Conservation (phyloP, 2,329 filamentous ascomycete genomes). For the Mycosphaerella arachidis region DNA sequence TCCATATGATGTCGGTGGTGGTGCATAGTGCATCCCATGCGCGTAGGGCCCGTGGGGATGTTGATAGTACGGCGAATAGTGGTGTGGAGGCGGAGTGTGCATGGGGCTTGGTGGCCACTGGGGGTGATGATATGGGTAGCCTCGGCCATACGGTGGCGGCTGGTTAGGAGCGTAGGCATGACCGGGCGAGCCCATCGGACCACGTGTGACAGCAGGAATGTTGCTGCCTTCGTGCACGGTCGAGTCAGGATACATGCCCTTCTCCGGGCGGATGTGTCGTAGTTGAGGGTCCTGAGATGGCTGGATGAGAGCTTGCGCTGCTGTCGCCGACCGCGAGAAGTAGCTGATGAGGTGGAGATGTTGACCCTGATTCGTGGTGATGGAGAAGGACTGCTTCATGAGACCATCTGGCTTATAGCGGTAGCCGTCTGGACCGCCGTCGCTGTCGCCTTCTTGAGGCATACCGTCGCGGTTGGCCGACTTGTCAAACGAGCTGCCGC, state of each 20-base stretch:
- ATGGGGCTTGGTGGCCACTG: conserved; percentile 42
- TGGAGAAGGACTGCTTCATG: conserved; percentile 99
- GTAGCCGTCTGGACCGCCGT: conserved; percentile 78
- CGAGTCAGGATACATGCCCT: conserved; percentile 96
- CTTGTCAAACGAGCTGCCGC: conserved; percentile 61
- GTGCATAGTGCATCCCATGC: conserved; percentile 34
- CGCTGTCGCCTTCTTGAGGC: conserved; percentile 74
- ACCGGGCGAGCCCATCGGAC: conserved; percentile 59
- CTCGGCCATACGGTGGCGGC: conserved; percentile 35
- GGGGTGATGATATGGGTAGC: conserved; percentile 31
- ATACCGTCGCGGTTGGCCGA: conserved; percentile 66
- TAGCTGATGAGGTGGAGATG: conserved; percentile 98
- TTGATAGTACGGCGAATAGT: conserved; percentile 32
- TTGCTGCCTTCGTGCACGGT: conserved; percentile 81
- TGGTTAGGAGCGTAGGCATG: conserved; percentile 51
- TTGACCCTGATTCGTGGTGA: conserved; percentile 83
- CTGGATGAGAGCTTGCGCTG: conserved; percentile 68
- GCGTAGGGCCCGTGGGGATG: conserved; percentile 27
- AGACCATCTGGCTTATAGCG: conserved; percentile 93
- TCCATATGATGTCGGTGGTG: conserved; percentile 23
- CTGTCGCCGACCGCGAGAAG: conserved; percentile 75
- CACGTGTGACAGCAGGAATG: conserved; percentile 73
- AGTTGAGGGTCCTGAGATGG: conserved; percentile 76
- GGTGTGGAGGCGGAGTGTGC: conserved; percentile 36
- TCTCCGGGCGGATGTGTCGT: conserved; percentile 76